Evolutionary conservation across 352 stramenopile genomes (phyloP), one percentile per base, ranked within the genome.

Genomic region (Stramenopiles sp.): DNA sequence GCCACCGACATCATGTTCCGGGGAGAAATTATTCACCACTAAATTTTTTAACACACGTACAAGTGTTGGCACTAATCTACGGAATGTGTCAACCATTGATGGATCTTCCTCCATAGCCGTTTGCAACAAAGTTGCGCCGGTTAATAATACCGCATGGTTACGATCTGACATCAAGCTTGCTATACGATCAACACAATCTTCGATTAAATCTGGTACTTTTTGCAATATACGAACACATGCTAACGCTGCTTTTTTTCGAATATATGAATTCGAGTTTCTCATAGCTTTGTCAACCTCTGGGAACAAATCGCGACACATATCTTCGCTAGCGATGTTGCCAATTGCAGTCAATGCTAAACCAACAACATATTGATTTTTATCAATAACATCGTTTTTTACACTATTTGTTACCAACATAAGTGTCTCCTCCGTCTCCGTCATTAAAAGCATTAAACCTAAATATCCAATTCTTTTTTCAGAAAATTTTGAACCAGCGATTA

Each of bases 231-330:
- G 89, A 63, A 96, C 90, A 79, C 95, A 92, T 85, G 93, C 98
- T 29, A 98, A 82, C 31, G 94, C 94, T 0, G 94, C 93, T 86
- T 98, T 98, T 88, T 98, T 98, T 79, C 95, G 93, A 23, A 98
- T 94, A 69, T n/a, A 98, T 1, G 97, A 90, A 65, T 96, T 97
- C 38, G 92, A 88, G 43, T 90, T 89, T 43, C 86, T 86, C 63
- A 98, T 78, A 79, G 95, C 90, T 78, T 97, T 96, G 80, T 98
- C 94, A 30, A 99, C 96, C 82, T 99, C 95, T 80, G 96, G 96
- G 31, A 95, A 93, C 31, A 99, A 89, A 85, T 99, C 96, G 33
- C 96, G 90, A 43, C 91, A 92, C 93, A 99, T 99, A 80, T 99
- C 96, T 23, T 92, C 87, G 79, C 76, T 94, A 63, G 91, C 93